A percentile compares a stretch with the other conserved stretches of the same genome.
Evolutionary conservation across 352 stramenopile genomes (phyloP).

Genomic region (Blastocystis sp.): DNA sequence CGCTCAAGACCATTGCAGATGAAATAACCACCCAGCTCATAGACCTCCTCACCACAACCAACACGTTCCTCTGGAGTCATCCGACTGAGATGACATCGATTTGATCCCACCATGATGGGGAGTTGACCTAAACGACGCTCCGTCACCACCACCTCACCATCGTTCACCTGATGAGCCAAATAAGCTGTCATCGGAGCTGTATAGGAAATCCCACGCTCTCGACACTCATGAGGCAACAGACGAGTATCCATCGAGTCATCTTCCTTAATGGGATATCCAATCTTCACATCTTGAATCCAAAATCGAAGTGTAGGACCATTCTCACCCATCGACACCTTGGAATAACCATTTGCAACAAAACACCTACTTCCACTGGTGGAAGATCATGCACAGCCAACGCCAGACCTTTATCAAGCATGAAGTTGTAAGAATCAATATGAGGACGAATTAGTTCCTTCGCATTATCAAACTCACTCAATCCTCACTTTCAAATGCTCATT

Average conservation of each 20-base stretch:
- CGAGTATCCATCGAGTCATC: slow-evolving; percentile 73
- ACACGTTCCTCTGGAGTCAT: slow-evolving; percentile 83
- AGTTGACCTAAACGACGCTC: slow-evolving; percentile 83
- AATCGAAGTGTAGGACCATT: slow-evolving; percentile 66
- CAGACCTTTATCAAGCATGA: slow-evolving; percentile 91
- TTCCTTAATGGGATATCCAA: slow-evolving; percentile 72
- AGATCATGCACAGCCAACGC: slow-evolving; percentile 86
- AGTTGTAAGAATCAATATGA: slow-evolving; percentile 98
- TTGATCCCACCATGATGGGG: slow-evolving; percentile 94
- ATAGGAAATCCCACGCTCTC: slow-evolving; percentile 83
- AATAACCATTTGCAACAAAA: slow-evolving; percentile 71
- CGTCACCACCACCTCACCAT: slow-evolving; percentile 71
- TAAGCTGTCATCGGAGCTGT: slow-evolving; percentile 87
- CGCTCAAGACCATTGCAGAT: slow-evolving; percentile 98
- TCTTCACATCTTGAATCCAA: slow-evolving; percentile 89
- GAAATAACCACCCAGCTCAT: slow-evolving; percentile 98
- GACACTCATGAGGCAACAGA: slow-evolving; percentile 87
- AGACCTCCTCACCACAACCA: slow-evolving; percentile 82
- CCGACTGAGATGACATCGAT: slow-evolving; percentile 88
- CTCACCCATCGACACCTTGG: slow-evolving; percentile 73
- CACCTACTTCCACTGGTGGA: slow-evolving; percentile 81
- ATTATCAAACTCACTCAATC: background rate
- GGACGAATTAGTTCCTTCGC: slow-evolving; percentile 81
- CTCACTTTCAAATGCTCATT: slow-evolving; percentile 47
- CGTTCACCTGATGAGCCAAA: slow-evolving; percentile 76